These are phyloP conservation scores for Botrytis elliptica DNA, from an alignment of 2,329 filamentous ascomycete genomes.

Conservation along the genomic window DNA sequence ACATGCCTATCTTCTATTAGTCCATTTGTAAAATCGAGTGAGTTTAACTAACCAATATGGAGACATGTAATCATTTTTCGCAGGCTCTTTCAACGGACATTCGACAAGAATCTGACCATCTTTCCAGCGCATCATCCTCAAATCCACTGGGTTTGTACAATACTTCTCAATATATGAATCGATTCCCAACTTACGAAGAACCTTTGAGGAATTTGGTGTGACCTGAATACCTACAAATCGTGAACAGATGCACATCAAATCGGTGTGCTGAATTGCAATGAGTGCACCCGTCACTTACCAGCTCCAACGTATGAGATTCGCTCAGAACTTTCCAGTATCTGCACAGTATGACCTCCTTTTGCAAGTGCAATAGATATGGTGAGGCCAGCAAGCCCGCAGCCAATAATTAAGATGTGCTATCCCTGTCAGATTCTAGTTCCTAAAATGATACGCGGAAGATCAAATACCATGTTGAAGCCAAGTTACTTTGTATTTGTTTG, in stretches of 20 bases:
- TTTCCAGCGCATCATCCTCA: slow-evolving; percentile 29
- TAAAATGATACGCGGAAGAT: not conserved
- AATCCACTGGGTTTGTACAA: slow-evolving; percentile 26
- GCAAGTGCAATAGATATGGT: slow-evolving; percentile 26
- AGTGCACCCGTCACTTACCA: not conserved
- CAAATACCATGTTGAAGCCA: not conserved
- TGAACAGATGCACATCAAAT: not conserved
- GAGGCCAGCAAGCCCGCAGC: slow-evolving; percentile 27
- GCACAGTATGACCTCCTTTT: slow-evolving; percentile 25
- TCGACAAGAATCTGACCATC: slow-evolving; percentile 27
- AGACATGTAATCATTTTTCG: slow-evolving; percentile 21
- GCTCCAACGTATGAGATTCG: not conserved
- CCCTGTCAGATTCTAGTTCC: not conserved
- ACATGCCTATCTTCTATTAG: not conserved
- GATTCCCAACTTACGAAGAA: not conserved
- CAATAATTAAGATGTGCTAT: slow-evolving; percentile 29
- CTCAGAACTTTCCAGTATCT: not conserved
- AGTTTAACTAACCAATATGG: not conserved
- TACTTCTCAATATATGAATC: slow-evolving; percentile 26
- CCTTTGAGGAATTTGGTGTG: not conserved
- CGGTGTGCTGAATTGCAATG: not conserved
- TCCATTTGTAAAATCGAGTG: no score
- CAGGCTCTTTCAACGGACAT: slow-evolving; percentile 27
- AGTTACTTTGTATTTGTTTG: not conserved
- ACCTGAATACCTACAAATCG: not conserved